Base-by-base conservation (phyloP, 192 early-diverging fungal species). In the Podochytrium sp. region DNA sequence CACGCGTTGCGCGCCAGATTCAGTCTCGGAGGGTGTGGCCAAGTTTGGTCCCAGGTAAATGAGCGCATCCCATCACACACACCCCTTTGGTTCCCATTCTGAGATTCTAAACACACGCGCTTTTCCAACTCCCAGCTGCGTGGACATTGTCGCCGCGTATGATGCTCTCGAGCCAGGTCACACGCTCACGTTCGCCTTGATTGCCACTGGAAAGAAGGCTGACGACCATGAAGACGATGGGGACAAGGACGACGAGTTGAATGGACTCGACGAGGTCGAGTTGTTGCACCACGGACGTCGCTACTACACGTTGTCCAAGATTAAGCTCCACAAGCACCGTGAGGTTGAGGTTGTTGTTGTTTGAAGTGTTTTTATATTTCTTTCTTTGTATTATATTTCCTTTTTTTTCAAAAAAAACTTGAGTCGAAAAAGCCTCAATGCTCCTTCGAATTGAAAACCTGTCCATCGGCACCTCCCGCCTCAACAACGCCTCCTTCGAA, bases 171-270 rank as follows among this genome's bases (percentile, higher is more conserved):
- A 68, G 35, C 16, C 0, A 20, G 66, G 66, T 18, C 7, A 20
- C 0, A 34, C 35, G 6, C 10, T 68, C 1, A 53, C 66, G 33
- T 68, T 53, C 37, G 66, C 66, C 4, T 38, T 68, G 50, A 55
- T 68, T 68, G 66, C 29, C 18, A 18, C 55, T 55, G 66, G 50
- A 5, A 68, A 68, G 29, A 68, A 68, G 52, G 18, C 29, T 6
- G 50, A 29, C 2, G 43, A 66, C 7, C 42, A 66, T 20, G 52
- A 33, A 25, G 35, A 53, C 16, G 50, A 68, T 32, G 29, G 38
- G 33, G 51, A 29, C 1, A 51, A 51, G 51, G 66, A 68, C 16
- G 66, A 65, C 40, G 42, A 43, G 7, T 20, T 25, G 1, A 35
- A 65, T 16, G 38, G 23, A 2, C 6, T 5, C 3, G 33, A 62